Conservation (phyloP, 1,284 basidiomycete species). For the Sanghuangporus weigelae region DNA sequence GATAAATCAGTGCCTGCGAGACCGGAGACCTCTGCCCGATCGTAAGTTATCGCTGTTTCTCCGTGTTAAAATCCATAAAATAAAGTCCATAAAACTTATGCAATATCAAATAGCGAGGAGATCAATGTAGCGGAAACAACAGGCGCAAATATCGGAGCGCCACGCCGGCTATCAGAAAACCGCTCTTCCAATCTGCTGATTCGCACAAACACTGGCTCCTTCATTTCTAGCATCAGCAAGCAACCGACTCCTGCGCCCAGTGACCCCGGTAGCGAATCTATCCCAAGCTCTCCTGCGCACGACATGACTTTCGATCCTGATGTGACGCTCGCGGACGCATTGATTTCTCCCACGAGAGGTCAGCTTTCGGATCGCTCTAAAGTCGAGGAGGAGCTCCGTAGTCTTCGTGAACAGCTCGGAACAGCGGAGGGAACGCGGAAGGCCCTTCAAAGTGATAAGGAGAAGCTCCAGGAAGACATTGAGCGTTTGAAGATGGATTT, state of each 20-base stretch:
- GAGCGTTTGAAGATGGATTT: background rate
- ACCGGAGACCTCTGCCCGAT: too few species aligned
- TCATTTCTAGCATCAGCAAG: conserved; percentile 41
- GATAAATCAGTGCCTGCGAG: background rate
- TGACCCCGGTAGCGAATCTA: conserved; percentile 4
- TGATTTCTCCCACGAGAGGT: background rate
- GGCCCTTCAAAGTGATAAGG: background rate
- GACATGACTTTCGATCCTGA: background rate
- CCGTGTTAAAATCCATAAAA: too few species aligned
- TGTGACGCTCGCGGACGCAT: background rate
- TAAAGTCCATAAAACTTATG: too few species aligned
- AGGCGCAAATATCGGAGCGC: too few species aligned
- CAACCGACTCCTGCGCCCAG: conserved; percentile 47
- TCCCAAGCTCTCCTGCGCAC: conserved; percentile 1
- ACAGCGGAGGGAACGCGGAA: background rate
- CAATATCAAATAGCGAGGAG: background rate
- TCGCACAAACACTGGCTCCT: conserved; percentile 39
- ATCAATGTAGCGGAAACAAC: background rate
- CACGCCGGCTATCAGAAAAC: background rate
- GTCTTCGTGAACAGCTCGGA: background rate
- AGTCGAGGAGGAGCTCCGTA: background rate
- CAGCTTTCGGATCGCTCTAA: background rate
- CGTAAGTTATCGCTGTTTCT: too few species aligned
- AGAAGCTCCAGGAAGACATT: background rate
- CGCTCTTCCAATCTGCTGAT: conserved; percentile 22